Conservation (phyloP, 2,329 filamentous ascomycete species). For the Colletotrichum sp. region DNA sequence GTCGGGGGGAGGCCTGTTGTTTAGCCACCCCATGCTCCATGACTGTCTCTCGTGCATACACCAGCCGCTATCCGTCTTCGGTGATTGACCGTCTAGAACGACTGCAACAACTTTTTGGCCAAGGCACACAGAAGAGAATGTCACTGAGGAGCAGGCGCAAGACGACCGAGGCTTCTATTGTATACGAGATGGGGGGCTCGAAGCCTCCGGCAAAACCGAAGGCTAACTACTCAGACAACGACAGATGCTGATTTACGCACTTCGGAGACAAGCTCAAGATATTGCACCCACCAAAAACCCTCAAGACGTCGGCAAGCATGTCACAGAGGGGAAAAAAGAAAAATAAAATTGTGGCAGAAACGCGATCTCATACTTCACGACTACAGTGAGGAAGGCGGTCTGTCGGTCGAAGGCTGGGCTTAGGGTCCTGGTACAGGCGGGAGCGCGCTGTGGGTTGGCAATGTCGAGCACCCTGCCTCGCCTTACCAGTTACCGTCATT, state of each 20-base stretch:
- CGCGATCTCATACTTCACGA: neutral
- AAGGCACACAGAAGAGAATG: neutral
- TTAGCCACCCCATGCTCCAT: constrained; percentile 13
- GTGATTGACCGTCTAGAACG: constrained; percentile 13
- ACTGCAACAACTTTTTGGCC: neutral
- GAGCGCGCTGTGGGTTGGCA: neutral
- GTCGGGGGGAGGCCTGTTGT: constrained; percentile 14
- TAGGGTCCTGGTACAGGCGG: neutral
- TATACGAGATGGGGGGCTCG: neutral
- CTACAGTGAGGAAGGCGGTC: constrained; percentile 11
- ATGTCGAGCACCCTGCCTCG: neutral
- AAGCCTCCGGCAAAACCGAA: neutral
- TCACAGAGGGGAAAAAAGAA: neutral
- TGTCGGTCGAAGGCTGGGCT: neutral
- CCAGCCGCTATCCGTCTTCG: constrained; percentile 1
- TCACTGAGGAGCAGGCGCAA: neutral
- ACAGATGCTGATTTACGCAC: neutral
- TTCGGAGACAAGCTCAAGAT: neutral
- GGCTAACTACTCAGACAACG: neutral
- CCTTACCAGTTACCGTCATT: neutral
- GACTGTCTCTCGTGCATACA: neutral
- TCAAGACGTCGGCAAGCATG: neutral
- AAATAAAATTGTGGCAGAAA: constrained; percentile 7
- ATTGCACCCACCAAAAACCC: neutral
- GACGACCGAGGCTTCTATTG: neutral